Conservation (phyloP, 1,139 yeast genomes). For the Suhomyces ambrosiae region DNA sequence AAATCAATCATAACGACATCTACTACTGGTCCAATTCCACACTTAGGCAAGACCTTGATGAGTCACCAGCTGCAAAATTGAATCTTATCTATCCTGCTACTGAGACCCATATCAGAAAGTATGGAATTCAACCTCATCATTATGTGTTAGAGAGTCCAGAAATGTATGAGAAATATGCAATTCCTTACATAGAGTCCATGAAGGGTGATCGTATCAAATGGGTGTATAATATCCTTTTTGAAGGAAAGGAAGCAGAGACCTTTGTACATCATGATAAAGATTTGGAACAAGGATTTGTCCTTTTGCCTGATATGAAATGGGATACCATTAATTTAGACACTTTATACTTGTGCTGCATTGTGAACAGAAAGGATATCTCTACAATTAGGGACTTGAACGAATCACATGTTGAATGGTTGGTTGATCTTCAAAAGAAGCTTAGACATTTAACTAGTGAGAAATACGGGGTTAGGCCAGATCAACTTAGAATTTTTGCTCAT, state of each 20-base stretch:
- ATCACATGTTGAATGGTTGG: constrained; percentile 60
- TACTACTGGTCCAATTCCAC: constrained; percentile 77
- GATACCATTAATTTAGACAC: constrained; percentile 71
- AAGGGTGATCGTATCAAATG: constrained; percentile 79
- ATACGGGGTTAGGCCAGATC: constrained; percentile 41
- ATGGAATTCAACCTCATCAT: constrained; percentile 56
- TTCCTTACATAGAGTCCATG: constrained; percentile 78
- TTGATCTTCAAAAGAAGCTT: constrained; percentile 46
- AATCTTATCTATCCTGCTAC: constrained; percentile 91
- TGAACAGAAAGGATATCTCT: constrained; percentile 67
- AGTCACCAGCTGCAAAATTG: constrained; percentile 65
- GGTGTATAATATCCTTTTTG: constrained; percentile 82
- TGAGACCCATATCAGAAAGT: constrained; percentile 78
- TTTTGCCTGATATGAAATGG: constrained; percentile 91
- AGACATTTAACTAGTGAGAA: constrained; percentile 49
- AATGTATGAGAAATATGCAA: constrained; percentile 59
- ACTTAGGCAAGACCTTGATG: constrained; percentile 48
- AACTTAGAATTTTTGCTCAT: constrained; percentile 75
- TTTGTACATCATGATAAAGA: constrained; percentile 67
- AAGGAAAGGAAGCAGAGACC: constrained; percentile 84
- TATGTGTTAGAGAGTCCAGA: constrained; percentile 81
- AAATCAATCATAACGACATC: constrained; percentile 73
- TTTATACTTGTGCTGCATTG: constrained; percentile 78
- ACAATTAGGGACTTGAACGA: constrained; percentile 74
- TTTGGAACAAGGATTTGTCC: constrained; percentile 54